Conservation (phyloP, 2,329 filamentous ascomycete species). For the Calcarisporium arbuscula region DNA sequence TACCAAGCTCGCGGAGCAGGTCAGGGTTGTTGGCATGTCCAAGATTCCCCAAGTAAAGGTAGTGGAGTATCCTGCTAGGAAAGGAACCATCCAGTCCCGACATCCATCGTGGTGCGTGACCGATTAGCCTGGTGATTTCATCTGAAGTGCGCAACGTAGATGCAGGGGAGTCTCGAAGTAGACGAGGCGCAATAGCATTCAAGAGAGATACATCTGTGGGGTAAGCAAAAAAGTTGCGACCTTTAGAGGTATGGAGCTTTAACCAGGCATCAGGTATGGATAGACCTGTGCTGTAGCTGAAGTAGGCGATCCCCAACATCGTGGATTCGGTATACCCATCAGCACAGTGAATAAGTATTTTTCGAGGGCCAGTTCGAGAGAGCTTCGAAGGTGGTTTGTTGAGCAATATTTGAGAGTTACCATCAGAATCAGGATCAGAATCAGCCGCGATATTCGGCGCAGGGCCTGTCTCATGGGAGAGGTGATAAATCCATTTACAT, state of each 20-base stretch:
- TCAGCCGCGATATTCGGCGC: constrained; percentile 29
- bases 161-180: constrained; percentile 65
- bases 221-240: constrained; percentile 94
- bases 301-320: constrained; percentile 83
- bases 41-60: constrained; percentile 94
- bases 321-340: constrained; percentile 97
- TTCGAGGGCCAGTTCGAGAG: constrained; percentile 40
- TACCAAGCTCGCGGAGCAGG: constrained; percentile 71
- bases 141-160: constrained; percentile 40
- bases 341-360: constrained; percentile 83
- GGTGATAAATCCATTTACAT: constrained; percentile 82
- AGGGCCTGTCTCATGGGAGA: constrained; percentile 60
- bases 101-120: constrained; percentile 71
- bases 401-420: constrained; percentile 18
- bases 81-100: constrained; percentile 80
- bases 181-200: constrained; percentile 66
- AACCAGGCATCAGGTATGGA: constrained; percentile 84
- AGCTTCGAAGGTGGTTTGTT: constrained; percentile 10
- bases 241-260: constrained; percentile 69
- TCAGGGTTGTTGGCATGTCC: constrained; percentile 91
- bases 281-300: constrained; percentile 81
- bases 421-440: constrained; percentile 21
- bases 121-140: constrained; percentile 46
- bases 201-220: constrained; percentile 81
- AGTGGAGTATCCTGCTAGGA: constrained; percentile 80